Percentiles rank a stretch among this genome's conserved stretches.
These are phyloP conservation scores for Mortierella sp. DNA, from an alignment of 371 early-diverging fungal genomes.

Conservation along the genomic window DNA sequence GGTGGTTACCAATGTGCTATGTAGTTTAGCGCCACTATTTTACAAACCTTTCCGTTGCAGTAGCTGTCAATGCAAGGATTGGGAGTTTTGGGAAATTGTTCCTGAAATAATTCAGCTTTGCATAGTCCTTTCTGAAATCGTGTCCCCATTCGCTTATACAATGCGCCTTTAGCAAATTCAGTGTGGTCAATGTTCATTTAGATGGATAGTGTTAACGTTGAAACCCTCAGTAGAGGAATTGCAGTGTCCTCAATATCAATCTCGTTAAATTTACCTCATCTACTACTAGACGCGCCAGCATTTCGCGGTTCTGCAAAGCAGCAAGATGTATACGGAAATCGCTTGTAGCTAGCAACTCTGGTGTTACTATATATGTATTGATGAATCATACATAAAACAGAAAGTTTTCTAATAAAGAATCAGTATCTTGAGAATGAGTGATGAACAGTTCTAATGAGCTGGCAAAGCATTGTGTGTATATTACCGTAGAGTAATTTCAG, in stretches of 20 bases:
- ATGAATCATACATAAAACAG: neutral
- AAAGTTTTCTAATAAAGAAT: neutral
- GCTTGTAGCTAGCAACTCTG: conserved; percentile 84
- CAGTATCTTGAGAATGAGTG: neutral
- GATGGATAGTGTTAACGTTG: neutral
- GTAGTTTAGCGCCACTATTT: neutral
- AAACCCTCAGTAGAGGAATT: too few relatives aligned
- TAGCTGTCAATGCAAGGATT: conserved; percentile 91
- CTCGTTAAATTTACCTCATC: conserved; percentile 73
- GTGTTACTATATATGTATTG: conserved; percentile 71
- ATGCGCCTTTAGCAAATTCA: conserved; percentile 22
- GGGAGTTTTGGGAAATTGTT: conserved; percentile 75
- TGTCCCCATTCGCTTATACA: conserved; percentile 59
- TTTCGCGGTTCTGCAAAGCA: conserved; percentile 61
- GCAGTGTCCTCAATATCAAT: neutral
- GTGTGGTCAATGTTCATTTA: too few relatives aligned
- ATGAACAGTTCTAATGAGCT: neutral
- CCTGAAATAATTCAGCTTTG: conserved; percentile 49
- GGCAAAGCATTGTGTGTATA: neutral
- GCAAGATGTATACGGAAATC: conserved; percentile 66
- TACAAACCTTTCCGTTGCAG: conserved; percentile 76
- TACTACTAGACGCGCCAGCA: conserved; percentile 80
- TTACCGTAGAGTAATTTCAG: conserved; percentile 74
- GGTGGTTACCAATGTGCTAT: neutral
- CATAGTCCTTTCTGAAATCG: conserved; percentile 61